Base-by-base conservation (phyloP, 2,329 filamentous ascomycete genomes). In the Apiospora sp. region DNA sequence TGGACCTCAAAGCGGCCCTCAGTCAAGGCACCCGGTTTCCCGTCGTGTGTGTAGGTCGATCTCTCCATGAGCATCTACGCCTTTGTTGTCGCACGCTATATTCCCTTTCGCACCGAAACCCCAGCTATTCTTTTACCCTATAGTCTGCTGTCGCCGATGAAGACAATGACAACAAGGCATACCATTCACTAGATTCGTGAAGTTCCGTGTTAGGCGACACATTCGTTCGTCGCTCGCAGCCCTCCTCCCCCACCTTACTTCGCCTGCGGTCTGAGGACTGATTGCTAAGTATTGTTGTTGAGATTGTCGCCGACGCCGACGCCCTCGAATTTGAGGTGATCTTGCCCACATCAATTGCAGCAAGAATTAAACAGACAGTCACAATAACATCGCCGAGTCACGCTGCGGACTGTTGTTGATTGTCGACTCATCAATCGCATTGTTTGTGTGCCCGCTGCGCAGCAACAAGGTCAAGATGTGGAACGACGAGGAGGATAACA, bases 401-500 rank as follows among this genome's bases (percentile, higher is more conserved):
- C 54, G 27, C 14, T 41, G 24, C 14, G 24, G 37, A 68, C 30
- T 46, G 24, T 30, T 30, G 19, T 16, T 68, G 24, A 48, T 68
- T 48, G 67, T 30, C 67, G 67, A 48, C 67, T 68, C 67, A 68
- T 48, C 27, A 44, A 68, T 27, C 67, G 41, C 58, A 64, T 64
- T 64, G 58, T 68, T 41, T 48, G 67, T 48, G 41, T 68, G 41
- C 46, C 19, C 67, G 16, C 41, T 10, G 67, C 41, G 46, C 48
- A 51, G 19, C 68, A 41, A 19, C 48, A 70, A 70, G 77, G 98
- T 98, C 48, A 70, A 70, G 77, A 98, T 98, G 96, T 98, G 96
- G 96, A 97, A 98, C 88, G 95, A 98, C 87, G 96, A 98, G 85
- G 80, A 82, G 75, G 94, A 98, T 81, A 98, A 98, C 85, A 98